Conservation (phyloP, 768 basidiomycete genomes). For the Dendrothele bispora region DNA sequence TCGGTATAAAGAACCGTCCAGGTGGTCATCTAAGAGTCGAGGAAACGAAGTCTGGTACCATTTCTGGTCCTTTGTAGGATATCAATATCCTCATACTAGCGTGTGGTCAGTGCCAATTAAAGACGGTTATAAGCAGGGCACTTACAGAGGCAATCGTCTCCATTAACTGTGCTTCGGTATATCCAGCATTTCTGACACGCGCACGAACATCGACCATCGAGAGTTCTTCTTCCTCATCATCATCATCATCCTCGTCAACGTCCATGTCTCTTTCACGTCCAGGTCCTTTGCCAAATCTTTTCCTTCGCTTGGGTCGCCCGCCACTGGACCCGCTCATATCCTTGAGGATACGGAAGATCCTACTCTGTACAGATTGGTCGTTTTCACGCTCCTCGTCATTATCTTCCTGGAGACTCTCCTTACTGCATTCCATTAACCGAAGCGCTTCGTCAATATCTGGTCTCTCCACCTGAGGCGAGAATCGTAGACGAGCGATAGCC, state of each 20-base stretch:
- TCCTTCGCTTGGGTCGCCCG: constrained; percentile 39
- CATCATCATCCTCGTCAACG: constrained; percentile 57
- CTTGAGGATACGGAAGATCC: constrained; percentile 91
- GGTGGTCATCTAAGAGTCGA: too few species aligned
- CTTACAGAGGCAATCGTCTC: constrained; percentile 80
- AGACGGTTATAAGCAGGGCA: constrained; percentile 2
- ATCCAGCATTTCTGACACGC: constrained; percentile 82
- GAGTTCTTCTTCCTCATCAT: constrained; percentile 54
- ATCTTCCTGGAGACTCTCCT: constrained; percentile 85
- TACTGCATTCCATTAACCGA: constrained; percentile 95
- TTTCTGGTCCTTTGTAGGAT: constrained; percentile 84
- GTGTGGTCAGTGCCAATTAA: constrained; percentile 13
- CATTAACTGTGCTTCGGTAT: constrained; percentile 88
- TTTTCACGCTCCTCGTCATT: constrained; percentile 65
- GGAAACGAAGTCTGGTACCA: constrained; percentile 77
- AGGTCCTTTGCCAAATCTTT: constrained; percentile 68
- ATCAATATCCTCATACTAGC: constrained; percentile 84
- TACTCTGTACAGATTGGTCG: constrained; percentile 78
- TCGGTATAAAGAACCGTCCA: not conserved
- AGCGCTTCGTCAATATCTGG: constrained; percentile 96
- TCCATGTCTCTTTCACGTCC: constrained; percentile 69
- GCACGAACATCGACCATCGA: constrained; percentile 87
- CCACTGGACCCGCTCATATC: constrained; percentile 63
- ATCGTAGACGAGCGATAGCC: constrained; percentile 90
- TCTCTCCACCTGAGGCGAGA: constrained; percentile 75